Evolutionary conservation across 192 early-diverging fungal species (phyloP).

Genomic region (Entomortierella lignicola): DNA sequence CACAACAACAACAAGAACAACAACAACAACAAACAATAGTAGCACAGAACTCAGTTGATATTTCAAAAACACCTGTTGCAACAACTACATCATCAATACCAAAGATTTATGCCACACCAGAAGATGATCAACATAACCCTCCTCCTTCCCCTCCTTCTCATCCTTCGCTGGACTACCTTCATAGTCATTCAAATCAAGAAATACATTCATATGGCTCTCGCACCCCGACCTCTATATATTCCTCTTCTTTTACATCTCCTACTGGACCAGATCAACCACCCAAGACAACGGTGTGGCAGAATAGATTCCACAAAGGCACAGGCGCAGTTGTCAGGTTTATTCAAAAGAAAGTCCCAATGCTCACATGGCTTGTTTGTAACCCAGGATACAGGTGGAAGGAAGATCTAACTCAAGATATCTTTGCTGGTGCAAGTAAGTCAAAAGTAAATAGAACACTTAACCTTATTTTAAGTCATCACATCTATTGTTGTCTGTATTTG

Average conservation of each 20-base stretch:
- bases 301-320: background rate
- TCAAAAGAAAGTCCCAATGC: conserved; percentile 24
- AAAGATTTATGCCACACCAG: no score
- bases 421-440: conserved; percentile 50
- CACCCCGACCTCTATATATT: conserved; percentile 4
- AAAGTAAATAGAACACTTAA: conserved; percentile 4
- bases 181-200: background rate
- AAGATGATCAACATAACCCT: no score
- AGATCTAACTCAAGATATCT: conserved; percentile 33
- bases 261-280: background rate
- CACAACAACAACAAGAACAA: background rate
- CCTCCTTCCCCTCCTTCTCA: background rate
- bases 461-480: background rate
- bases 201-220: background rate
- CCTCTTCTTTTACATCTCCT: conserved; percentile 4
- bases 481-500: no score
- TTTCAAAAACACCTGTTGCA: no score
- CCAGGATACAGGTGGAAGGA: conserved; percentile 45
- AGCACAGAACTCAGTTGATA: background rate
- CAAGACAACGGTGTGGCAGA: conserved; percentile 5
- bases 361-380: conserved; percentile 33
- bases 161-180: background rate
- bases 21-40: conserved; percentile 6
- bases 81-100: no score
- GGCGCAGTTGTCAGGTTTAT: background rate